Percentiles rank a stretch among this genome's conserved stretches.
phyloP scores from a whole-genome alignment of 352 stramenopile species.

The Globisporangium abappressorium region DNA sequence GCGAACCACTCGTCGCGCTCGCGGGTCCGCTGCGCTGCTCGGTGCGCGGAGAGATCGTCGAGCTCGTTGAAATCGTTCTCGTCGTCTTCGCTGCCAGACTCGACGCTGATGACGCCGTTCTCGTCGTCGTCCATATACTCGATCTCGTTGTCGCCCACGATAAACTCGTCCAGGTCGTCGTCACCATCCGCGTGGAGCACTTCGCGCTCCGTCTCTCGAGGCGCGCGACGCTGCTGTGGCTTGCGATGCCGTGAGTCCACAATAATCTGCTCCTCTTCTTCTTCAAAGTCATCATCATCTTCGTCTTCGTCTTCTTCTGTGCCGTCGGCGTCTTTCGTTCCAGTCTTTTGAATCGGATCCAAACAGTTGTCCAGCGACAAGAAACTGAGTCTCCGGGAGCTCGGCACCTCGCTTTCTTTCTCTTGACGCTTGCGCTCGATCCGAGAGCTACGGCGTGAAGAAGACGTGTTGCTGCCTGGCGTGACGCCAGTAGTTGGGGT shows the following conservation, averaged over 20 bases:
- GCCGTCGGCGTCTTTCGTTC: slow-evolving; percentile 15
- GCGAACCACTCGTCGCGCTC: slow-evolving; percentile 77
- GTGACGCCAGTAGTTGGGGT: neutral
- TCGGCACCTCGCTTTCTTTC: slow-evolving; percentile 37
- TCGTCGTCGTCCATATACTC: slow-evolving; percentile 89
- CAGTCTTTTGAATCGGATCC: slow-evolving; percentile 25
- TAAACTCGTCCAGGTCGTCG: slow-evolving; percentile 80
- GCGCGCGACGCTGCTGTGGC: slow-evolving; percentile 14
- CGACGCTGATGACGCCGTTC: slow-evolving; percentile 59
- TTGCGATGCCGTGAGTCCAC: slow-evolving; percentile 5
- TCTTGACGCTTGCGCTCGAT: slow-evolving; percentile 54
- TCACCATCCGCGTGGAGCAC: slow-evolving; percentile 46
- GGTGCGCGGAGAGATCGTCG: slow-evolving; percentile 37
- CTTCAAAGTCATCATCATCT: slow-evolving; percentile 36
- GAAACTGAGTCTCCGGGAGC: slow-evolving; percentile 54
- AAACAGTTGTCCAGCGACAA: slow-evolving; percentile 68
- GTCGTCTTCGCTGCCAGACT: slow-evolving; percentile 46
- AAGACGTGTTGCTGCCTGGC: slow-evolving; percentile 29
- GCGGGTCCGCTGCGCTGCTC: slow-evolving; percentile 40
- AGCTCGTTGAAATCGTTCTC: slow-evolving; percentile 28
- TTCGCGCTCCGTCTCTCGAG: slow-evolving; percentile 24
- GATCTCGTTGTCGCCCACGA: slow-evolving; percentile 73
- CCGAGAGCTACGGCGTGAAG: slow-evolving; percentile 52
- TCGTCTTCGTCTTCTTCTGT: slow-evolving; percentile 22
- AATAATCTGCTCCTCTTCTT: slow-evolving; percentile 17